phyloP scores from a whole-genome alignment of 352 stramenopile species.

The Ophiocytium majus region DNA sequence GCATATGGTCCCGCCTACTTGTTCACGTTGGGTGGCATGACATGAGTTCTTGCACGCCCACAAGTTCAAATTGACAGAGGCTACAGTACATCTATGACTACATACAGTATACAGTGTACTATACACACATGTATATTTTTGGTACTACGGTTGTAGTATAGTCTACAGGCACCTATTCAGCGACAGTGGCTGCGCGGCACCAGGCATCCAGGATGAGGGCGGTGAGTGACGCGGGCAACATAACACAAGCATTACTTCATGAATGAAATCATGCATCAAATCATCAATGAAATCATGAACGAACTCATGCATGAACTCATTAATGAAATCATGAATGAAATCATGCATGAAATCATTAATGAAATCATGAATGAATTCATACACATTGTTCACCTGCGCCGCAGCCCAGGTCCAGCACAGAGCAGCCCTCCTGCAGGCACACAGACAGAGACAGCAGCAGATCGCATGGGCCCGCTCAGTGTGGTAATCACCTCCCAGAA shows the following conservation, averaged over 20 bases:
- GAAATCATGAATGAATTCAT: constrained; percentile 83
- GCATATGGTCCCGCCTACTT: too few species aligned
- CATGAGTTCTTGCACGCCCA: too few species aligned
- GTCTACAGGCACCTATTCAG: constrained; percentile 82
- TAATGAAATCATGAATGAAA: constrained; percentile 78
- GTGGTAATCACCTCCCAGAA: too few species aligned
- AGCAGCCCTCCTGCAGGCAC: constrained; percentile 55
- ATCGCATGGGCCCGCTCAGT: too few species aligned
- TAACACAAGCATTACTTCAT: too few species aligned
- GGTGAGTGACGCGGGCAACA: constrained; percentile 68
- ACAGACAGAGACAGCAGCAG: too few species aligned
- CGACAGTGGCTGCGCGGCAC: constrained; percentile 81
- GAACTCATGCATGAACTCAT: too few species aligned
- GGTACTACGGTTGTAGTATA: constrained; percentile 87
- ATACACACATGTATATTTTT: constrained; percentile 68
- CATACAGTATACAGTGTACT: neutral
- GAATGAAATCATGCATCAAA: constrained; percentile 79
- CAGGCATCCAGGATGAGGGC: constrained; percentile 68
- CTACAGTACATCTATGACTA: neutral
- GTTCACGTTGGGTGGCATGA: too few species aligned
- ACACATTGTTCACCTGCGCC: constrained; percentile 77
- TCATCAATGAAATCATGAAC: constrained; percentile 69
- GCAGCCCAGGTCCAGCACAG: constrained; percentile 79
- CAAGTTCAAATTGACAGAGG: neutral
- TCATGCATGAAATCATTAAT: constrained; percentile 72